phyloP scores from a whole-genome alignment of 169 alveolate species.

The Ichthyophthirius multifiliis region DNA sequence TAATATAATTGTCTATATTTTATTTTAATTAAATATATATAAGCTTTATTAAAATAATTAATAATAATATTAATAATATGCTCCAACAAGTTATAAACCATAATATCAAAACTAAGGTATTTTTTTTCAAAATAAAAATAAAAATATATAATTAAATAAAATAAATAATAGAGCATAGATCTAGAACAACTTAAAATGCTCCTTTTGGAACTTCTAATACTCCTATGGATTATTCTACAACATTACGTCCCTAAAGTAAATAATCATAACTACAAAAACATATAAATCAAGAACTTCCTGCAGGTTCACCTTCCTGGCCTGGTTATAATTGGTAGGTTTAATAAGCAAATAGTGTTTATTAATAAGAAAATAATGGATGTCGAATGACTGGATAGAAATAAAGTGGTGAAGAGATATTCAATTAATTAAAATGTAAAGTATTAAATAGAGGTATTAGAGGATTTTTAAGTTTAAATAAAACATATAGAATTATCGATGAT shows the following conservation, averaged over 20 bases:
- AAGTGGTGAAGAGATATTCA: slow-evolving; percentile 13
- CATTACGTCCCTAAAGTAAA: not conserved
- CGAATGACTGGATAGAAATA: not conserved
- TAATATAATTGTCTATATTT: not conserved
- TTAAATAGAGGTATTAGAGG: slow-evolving; percentile 71
- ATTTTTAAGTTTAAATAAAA: slow-evolving; percentile 51
- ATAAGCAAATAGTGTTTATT: not conserved
- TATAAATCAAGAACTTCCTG: not conserved
- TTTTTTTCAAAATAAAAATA: not conserved
- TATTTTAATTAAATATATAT: not conserved
- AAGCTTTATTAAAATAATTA: not conserved
- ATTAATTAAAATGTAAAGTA: slow-evolving; percentile 46
- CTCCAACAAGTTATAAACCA: not conserved
- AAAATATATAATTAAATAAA: not conserved
- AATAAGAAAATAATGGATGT: not conserved
- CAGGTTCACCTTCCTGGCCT: slow-evolving; percentile 10
- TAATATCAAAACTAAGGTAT: not conserved
- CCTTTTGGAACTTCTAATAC: slow-evolving; percentile 26
- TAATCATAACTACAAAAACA: not conserved
- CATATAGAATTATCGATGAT: slow-evolving; percentile 63
- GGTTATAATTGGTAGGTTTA: not conserved
- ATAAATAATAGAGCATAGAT: not conserved
- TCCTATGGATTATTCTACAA: slow-evolving; percentile 18
- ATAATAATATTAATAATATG: not conserved
- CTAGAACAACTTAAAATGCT: slow-evolving; percentile 11